Evolutionary conservation across 2,329 filamentous ascomycete species (phyloP).

Genomic region (Amphichorda felina): DNA sequence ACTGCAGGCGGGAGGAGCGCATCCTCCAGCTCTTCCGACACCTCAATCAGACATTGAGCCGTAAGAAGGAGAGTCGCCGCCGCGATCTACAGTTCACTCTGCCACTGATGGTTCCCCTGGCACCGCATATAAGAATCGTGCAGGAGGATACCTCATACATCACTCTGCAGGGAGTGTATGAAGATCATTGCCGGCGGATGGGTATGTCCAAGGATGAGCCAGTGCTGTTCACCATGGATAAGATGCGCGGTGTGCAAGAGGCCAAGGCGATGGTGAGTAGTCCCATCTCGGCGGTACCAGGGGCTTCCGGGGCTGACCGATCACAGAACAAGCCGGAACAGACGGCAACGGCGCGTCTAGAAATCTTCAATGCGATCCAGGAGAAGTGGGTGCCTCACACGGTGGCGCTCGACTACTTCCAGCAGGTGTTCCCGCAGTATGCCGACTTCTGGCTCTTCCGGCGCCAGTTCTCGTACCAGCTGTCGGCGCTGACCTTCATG

Average conservation of each 20-base stretch:
- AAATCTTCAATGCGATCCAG: conserved; percentile 92
- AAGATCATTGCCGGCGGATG: conserved; percentile 85
- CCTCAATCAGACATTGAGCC: conserved; percentile 82
- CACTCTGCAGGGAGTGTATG: conserved; percentile 87
- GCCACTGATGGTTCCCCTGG: conserved; percentile 88
- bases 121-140: conserved; percentile 87
- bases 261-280: conserved; percentile 45
- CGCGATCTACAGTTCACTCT: conserved; percentile 94
- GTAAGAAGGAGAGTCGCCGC: conserved; percentile 89
- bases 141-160: conserved; percentile 94
- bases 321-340: conserved; percentile 57
- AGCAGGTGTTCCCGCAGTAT: conserved; percentile 75
- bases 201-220: conserved; percentile 91
- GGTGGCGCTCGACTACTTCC: conserved; percentile 80
- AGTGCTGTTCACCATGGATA: conserved; percentile 89
- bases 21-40: conserved; percentile 95
- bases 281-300: background rate
- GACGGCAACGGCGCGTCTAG: conserved; percentile 60
- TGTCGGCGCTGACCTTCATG: conserved; percentile 93
- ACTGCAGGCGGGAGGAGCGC: conserved; percentile 87
- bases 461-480: conserved; percentile 90
- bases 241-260: conserved; percentile 67
- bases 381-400: conserved; percentile 83
- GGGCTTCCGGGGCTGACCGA: conserved; percentile 6
- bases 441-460: conserved; percentile 98